Evolutionary conservation across 23 red algal species (phyloP).

Genomic region (Cyanidiococcus yangmingshanensis): DNA sequence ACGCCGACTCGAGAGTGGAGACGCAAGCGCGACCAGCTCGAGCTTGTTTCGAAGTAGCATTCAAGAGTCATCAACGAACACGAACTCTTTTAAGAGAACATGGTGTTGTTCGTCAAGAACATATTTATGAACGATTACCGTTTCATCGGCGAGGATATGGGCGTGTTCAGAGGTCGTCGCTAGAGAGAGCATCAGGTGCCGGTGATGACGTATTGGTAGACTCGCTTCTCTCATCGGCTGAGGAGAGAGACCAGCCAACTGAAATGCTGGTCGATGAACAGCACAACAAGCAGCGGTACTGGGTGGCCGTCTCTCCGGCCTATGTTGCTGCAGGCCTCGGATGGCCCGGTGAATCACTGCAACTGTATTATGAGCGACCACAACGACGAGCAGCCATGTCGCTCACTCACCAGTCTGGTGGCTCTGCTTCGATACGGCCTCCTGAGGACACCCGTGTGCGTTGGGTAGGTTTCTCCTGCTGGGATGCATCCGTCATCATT

Average conservation of each 20-base stretch:
- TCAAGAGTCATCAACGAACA: not conserved
- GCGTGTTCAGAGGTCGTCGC: no score
- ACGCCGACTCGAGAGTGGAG: not conserved
- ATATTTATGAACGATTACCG: not conserved
- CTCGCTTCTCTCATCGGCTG: not conserved
- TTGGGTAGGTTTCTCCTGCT: conserved; percentile 12
- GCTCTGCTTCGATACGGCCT: not conserved
- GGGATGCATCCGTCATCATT: conserved; percentile 3
- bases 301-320: conserved; percentile 5
- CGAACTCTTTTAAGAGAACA: not conserved
- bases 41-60: conserved; percentile 3
- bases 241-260: not conserved
- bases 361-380: not conserved
- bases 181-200: not conserved
- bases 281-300: not conserved
- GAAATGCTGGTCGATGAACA: not conserved
- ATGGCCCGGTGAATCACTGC: not conserved
- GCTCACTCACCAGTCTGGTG: not conserved
- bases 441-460: not conserved
- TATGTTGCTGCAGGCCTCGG: conserved; percentile 12
- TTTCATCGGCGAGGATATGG: not conserved
- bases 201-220: not conserved
- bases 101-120: not conserved
- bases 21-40: not conserved
- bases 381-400: not conserved